Evolutionary conservation across 2,329 filamentous ascomycete genomes (phyloP), one percentile per base, ranked within the genome.

Genomic region (Aureobasidium sp.): DNA sequence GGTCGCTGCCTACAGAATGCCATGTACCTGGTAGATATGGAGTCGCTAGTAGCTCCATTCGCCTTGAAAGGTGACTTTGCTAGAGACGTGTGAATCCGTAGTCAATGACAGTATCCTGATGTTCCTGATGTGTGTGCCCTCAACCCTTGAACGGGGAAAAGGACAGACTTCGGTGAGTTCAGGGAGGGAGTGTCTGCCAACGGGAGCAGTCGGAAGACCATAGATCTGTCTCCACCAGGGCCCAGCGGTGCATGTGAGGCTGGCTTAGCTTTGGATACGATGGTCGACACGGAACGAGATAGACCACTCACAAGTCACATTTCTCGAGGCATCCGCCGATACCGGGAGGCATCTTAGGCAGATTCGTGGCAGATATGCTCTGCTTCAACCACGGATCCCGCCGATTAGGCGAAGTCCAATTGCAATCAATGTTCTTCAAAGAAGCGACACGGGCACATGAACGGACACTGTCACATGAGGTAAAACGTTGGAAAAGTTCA

Each of bases 111-210:
- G 21, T 21, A 21, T 21, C 21, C 21, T 21, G 21, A 21, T 21
- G 21, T 21, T 21, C 21, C 21, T 21, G 11, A 11, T 11, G 32
- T 21, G 30, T 45, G 53, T 2, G 25, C n/a, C 29, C 53, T 36
- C 53, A 57, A 45, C 53, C 16, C 27, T 34, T 15, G 10, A 15
- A 21, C 21, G 21, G 21, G 27, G n/a, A 6, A 30, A 57, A 45
- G 53, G 53, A 44, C 53, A 57, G 39, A 57, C 53, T 57, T 57
- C 53, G 53, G 53, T 45, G 39, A 29, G 16, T n/a, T 57, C n/a
- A 21, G 32, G 53, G 41, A 11, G 36, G 27, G 15, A 42, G 39
- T 27, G 36, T 8, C n/a, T 34, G 10, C 6, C n/a, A 27, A 45
- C 53, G 53, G 53, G 39, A 57, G 8, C 53, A 57, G 27, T 57